Conservation (phyloP, 177 flowering plant genomes). For the Telopea speciosissima region DNA sequence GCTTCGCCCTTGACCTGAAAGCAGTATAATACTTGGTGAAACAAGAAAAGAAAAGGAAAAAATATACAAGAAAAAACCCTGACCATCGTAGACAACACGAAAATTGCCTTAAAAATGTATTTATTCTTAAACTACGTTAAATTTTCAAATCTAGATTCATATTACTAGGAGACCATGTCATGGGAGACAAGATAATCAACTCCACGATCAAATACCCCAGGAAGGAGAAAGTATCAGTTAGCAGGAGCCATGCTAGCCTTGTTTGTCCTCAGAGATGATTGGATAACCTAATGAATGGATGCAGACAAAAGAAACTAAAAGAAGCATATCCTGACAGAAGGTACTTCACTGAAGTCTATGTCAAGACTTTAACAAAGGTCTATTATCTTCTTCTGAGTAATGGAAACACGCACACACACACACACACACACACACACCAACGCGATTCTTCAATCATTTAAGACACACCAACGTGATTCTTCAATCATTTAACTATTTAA, state of each 20-base stretch:
- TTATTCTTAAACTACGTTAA: no score
- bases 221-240: neutral
- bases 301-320: neutral
- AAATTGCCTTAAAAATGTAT: neutral
- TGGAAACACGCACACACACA: no score
- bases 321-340: neutral
- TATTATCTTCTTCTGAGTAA: no score
- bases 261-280: neutral
- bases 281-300: neutral
- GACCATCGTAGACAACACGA: neutral
- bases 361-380: no score
- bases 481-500: no score
- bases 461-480: no score
- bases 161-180: neutral
- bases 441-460: no score
- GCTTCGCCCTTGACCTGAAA: conserved; percentile 77
- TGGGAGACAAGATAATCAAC: neutral
- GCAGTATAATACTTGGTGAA: neutral
- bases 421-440: no score
- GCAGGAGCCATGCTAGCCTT: neutral
- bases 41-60: neutral
- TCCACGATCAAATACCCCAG: neutral
- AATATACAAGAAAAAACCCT: neutral
- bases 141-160: neutral
- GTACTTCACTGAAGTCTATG: no score